These are phyloP conservation scores for Schoenoplectus tabernaemontani DNA, from an alignment of 202 grass and related monocot genomes.

Conservation along the genomic window DNA sequence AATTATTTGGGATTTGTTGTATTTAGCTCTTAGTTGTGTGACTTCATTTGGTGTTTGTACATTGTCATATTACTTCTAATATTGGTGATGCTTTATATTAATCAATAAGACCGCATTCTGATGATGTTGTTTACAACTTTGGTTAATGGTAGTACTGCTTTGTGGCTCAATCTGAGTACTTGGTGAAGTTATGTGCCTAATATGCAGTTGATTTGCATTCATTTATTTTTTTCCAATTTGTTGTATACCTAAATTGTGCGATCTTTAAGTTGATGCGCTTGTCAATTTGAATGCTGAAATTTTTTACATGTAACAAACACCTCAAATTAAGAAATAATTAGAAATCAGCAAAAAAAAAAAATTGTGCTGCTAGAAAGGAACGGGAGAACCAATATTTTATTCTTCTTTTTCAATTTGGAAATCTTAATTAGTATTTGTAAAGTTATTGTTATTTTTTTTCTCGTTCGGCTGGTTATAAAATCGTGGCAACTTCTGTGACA, in stretches of 20 bases:
- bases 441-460: background rate
- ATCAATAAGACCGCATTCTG: background rate
- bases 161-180: too few species aligned
- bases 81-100: background rate
- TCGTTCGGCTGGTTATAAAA: background rate
- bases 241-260: background rate
- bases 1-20: slow-evolving; percentile 1
- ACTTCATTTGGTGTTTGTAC: background rate
- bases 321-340: too few species aligned
- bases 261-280: background rate
- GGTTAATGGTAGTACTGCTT: too few species aligned
- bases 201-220: background rate
- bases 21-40: too few species aligned
- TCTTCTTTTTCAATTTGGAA: background rate
- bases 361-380: background rate
- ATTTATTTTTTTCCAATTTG: background rate
- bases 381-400: background rate
- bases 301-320: too few species aligned
- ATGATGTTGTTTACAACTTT: too few species aligned
- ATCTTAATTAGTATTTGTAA: background rate
- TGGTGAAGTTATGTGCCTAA: background rate
- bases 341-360: background rate
- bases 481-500: background rate
- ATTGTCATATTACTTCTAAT: slow-evolving; percentile 3
- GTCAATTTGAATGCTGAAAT: background rate